A percentile compares a stretch with the other conserved stretches of the same genome.
Evolutionary conservation across 1,139 yeast species (phyloP).

Genomic region (Zygosaccharomyces sapae): DNA sequence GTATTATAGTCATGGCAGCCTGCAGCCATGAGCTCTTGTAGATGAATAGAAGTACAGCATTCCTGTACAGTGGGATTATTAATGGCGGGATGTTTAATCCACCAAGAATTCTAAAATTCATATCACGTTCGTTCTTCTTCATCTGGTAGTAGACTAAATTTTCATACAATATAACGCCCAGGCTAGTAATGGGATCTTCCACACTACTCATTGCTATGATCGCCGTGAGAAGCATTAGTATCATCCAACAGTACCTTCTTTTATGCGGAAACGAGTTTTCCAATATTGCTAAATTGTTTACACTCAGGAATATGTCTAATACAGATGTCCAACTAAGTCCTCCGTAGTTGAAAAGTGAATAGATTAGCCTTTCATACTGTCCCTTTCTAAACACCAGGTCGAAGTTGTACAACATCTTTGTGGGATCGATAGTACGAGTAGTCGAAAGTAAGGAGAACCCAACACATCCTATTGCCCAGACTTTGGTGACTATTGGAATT

Average conservation of each 20-base stretch:
- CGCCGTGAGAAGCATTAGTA: constrained; percentile 16
- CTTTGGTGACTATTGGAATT: constrained; percentile 29
- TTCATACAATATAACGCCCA: constrained; percentile 28
- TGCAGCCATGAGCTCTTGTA: constrained; percentile 20
- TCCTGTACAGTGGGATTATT: constrained; percentile 25
- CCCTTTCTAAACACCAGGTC: constrained; percentile 32
- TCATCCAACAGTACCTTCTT: constrained; percentile 28
- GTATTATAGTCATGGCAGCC: constrained; percentile 27
- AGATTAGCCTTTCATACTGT: constrained; percentile 29
- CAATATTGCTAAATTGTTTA: constrained; percentile 24
- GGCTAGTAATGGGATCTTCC: constrained; percentile 28
- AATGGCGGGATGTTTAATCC: constrained; percentile 23
- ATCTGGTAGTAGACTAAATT: constrained; percentile 30
- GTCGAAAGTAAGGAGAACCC: constrained; percentile 26
- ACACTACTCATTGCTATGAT: constrained; percentile 24
- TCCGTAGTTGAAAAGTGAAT: constrained; percentile 32
- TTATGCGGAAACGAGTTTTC: constrained; percentile 28
- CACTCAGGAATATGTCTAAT: constrained; percentile 24
- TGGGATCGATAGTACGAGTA: constrained; percentile 23
- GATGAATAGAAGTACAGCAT: constrained; percentile 21
- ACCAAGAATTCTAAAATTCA: constrained; percentile 24
- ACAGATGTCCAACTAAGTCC: constrained; percentile 24
- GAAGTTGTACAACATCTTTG: constrained; percentile 27
- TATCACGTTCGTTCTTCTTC: constrained; percentile 22
- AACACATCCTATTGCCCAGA: constrained; percentile 31